Conservation (phyloP, 1,284 basidiomycete genomes). For the Pseudomicrostroma phylloplanum region DNA sequence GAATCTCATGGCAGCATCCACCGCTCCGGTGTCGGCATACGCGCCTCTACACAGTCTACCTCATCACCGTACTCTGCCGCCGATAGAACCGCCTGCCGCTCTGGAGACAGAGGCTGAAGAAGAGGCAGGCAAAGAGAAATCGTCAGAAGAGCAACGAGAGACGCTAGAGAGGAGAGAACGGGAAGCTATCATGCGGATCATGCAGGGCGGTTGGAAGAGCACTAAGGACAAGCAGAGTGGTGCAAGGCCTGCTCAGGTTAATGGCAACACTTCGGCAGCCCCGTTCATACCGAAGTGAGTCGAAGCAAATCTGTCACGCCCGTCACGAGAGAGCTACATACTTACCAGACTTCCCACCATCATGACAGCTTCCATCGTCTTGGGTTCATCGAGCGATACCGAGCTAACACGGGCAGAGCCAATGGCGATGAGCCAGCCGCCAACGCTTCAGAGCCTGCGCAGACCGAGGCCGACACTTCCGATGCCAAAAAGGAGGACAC, state of each 20-base stretch:
- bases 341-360: neutral
- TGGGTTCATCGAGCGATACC: neutral
- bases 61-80: neutral
- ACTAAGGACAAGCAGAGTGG: slow-evolving; percentile 2
- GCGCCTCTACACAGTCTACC: slow-evolving; percentile 6
- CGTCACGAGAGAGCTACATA: neutral
- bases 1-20: slow-evolving; percentile 42
- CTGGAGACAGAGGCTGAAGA: neutral
- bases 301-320: neutral
- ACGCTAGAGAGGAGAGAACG: neutral
- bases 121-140: neutral
- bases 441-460: neutral
- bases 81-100: neutral
- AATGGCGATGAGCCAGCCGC: neutral
- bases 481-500: neutral
- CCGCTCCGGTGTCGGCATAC: slow-evolving; percentile 31
- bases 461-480: neutral
- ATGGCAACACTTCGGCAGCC: neutral
- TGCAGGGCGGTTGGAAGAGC: neutral
- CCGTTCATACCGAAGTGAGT: neutral
- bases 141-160: slow-evolving; percentile 3
- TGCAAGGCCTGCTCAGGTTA: neutral
- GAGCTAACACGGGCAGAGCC: neutral
- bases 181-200: neutral
- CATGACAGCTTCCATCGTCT: neutral